Conservation (phyloP, 495 filamentous ascomycete species). For the Clavariopsis aquatica region DNA sequence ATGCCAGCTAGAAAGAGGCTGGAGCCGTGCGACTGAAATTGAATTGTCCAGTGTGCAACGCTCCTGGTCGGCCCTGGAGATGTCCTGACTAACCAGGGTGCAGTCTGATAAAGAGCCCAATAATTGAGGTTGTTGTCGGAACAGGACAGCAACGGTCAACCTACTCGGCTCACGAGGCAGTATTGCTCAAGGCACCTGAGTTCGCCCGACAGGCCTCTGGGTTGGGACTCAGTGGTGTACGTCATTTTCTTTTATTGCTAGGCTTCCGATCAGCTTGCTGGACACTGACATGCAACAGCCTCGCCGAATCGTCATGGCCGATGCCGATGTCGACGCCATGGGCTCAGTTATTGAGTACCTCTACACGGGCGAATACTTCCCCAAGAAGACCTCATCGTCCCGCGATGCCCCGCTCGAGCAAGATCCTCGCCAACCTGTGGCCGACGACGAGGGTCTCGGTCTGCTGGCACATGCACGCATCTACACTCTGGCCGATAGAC, state of each 20-base stretch:
- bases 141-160: constrained; percentile 58
- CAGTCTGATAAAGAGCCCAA: constrained; percentile 73
- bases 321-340: constrained; percentile 77
- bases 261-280: background rate
- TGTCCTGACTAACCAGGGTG: background rate
- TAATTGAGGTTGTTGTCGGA: constrained; percentile 77
- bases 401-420: constrained; percentile 53
- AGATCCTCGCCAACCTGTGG: constrained; percentile 57
- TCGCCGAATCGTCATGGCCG: constrained; percentile 66
- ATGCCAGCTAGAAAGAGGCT: background rate
- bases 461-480: constrained; percentile 83
- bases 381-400: constrained; percentile 59
- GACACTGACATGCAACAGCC: constrained; percentile 43
- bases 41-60: background rate
- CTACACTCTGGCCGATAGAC: constrained; percentile 84
- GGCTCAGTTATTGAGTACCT: constrained; percentile 88
- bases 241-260: background rate
- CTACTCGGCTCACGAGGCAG: constrained; percentile 75
- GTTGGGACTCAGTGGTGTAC: constrained; percentile 50
- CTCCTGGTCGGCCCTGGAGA: too few species aligned
- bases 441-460: constrained; percentile 72
- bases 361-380: constrained; percentile 90
- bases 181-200: constrained; percentile 72
- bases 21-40: constrained; percentile 17
- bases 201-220: constrained; percentile 66